Evolutionary conservation across 1,284 basidiomycete genomes (phyloP).

Genomic region (Rhodotorula sp.): DNA sequence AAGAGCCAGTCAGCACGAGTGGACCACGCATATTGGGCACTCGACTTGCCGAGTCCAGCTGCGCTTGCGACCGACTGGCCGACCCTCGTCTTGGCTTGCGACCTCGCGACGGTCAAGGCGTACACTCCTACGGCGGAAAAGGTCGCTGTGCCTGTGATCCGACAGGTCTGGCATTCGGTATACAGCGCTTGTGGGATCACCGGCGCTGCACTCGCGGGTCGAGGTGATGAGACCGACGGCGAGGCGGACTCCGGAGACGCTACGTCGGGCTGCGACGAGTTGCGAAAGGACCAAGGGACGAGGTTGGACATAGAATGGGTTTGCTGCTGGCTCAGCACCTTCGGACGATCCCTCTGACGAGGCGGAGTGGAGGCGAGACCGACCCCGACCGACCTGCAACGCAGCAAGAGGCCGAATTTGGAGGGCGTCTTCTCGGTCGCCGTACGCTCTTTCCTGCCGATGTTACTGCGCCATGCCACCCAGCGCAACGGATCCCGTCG

Average conservation of each 20-base stretch:
- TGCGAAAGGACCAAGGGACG: neutral
- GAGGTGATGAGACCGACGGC: neutral
- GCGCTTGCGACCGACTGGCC: constrained; percentile 25
- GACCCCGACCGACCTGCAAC: too few species aligned
- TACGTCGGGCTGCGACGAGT: neutral
- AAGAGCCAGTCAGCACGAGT: rapidly evolving
- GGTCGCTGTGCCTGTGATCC: constrained; percentile 33
- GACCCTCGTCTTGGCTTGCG: constrained; percentile 18
- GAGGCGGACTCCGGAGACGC: neutral
- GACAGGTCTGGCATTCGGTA: constrained; percentile 35
- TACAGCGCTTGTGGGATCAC: neutral
- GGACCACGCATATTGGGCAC: neutral
- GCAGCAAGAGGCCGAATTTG: neutral
- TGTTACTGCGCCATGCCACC: neutral
- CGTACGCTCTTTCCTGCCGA: too few species aligned
- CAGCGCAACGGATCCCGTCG: neutral
- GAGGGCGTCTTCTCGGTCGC: neutral
- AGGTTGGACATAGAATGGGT: constrained; percentile 20
- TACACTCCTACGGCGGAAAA: constrained; percentile 36
- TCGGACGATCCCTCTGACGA: too few species aligned
- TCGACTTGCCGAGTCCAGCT: constrained; percentile 23
- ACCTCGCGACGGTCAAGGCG: constrained; percentile 22
- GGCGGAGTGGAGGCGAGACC: neutral
- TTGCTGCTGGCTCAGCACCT: neutral
- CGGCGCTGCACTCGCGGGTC: neutral